These are phyloP conservation scores for Coprinopsis sp. DNA, from an alignment of 768 basidiomycete species.

Conservation along the genomic window DNA sequence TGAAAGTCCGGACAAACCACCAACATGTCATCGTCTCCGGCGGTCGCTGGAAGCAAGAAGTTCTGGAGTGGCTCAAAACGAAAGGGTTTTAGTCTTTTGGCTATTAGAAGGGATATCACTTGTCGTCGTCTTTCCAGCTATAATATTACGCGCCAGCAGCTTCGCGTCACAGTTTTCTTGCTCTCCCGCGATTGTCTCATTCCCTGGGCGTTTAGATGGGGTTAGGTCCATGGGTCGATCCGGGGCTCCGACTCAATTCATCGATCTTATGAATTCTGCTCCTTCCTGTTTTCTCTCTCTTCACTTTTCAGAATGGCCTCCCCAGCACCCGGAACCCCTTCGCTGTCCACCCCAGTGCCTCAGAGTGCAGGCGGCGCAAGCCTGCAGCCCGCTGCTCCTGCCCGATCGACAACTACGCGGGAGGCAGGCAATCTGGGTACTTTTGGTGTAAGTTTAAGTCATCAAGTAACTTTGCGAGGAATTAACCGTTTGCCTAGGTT, in stretches of 20 bases:
- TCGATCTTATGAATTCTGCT: constrained; percentile 11
- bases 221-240: constrained; percentile 25
- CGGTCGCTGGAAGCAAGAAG: constrained; percentile 57
- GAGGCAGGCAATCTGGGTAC: constrained; percentile 63
- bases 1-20: constrained; percentile 44
- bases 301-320: constrained; percentile 24
- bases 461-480: constrained; percentile 4
- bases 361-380: constrained; percentile 37
- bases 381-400: constrained; percentile 44
- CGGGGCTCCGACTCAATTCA: constrained; percentile 14
- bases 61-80: constrained; percentile 56
- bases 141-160: no score
- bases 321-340: constrained; percentile 20
- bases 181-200: no score
- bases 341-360: constrained; percentile 31
- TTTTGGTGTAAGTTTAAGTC: constrained; percentile 50
- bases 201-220: no score
- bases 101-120: background rate
- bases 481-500: constrained; percentile 44
- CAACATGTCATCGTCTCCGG: constrained; percentile 58
- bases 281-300: constrained; percentile 5
- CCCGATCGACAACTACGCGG: constrained; percentile 47
- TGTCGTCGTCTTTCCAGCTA: background rate
- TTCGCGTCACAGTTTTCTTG: no score
- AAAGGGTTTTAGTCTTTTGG: constrained; percentile 57